Evolutionary conservation across 345 rosid species (phyloP), one percentile per base, ranked within the genome.

Genomic region (Arabidopsis suecica): DNA sequence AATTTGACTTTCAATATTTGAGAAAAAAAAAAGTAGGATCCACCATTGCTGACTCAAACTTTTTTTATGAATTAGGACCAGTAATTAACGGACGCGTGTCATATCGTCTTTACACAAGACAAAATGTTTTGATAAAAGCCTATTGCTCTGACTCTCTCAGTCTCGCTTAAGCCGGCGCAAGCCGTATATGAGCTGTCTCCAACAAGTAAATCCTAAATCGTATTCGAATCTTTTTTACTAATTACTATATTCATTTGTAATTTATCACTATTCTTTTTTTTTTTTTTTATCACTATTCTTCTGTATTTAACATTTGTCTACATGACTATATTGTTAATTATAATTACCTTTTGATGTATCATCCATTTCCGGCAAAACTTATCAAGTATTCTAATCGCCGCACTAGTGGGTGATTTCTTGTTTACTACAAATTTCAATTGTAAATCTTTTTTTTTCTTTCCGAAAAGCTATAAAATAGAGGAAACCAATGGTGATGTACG

Each of bases 141-240:
- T 65, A 38, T 67, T 67, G 20, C 36, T 48, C 63, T 40, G 3
- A 23, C 67, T 51, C 50, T n/a, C 41, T 28, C 36, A n/a, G n/a
- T 30, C 1, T 34, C 16, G 40, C 71, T 66, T 57, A 40, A 67
- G 62, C 69, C 62, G 79, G 55, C 37, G 13, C 40, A 18, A 75
- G 79, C 79, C 74, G 60, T 73, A 54, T 65, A 25, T 56, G 47
- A 74, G 72, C 72, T 50, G 69, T 50, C 61, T 72, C 76, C 61
- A n/a, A n/a, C n/a, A n/a, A n/a, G n/a, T 57, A 37, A 50, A 12
- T 55, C 54, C 10, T 16, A 47, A 57, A 74, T 56, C 65, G 65
- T 74, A 56, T 47, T 56, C 33, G 66, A 56, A 22, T 56, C 7
- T 37, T 36, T 53, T 53, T 42, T 42, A 28, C 3, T n/a, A 65